Conservation (phyloP, 2,329 filamentous ascomycete genomes). For the Hymenoscyphus salicellus region DNA sequence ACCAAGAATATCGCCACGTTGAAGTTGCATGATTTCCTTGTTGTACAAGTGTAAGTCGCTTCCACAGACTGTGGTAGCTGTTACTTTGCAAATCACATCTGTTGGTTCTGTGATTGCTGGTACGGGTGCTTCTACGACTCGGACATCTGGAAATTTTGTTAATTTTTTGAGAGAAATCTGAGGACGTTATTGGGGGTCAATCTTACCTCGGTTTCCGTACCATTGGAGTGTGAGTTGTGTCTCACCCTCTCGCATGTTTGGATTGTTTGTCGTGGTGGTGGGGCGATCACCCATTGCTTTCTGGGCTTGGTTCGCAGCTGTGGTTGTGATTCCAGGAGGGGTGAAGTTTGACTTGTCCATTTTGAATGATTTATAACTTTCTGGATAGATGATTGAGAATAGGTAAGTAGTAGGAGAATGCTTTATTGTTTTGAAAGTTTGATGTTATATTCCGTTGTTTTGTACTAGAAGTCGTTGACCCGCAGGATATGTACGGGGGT, state of each 20-base stretch:
- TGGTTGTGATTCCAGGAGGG: conserved; percentile 20
- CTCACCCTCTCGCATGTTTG: conserved; percentile 10
- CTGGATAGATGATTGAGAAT: too few species aligned
- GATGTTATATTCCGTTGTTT: not conserved
- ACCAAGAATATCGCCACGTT: conserved; percentile 54
- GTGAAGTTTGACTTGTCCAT: conserved; percentile 13
- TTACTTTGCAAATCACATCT: conserved; percentile 35
- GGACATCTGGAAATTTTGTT: conserved; percentile 13
- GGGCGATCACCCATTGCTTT: conserved; percentile 20
- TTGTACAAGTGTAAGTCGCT: conserved; percentile 36
- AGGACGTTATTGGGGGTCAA: too few species aligned
- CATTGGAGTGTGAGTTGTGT: conserved; percentile 20
- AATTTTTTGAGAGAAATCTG: not conserved
- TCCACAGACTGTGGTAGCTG: conserved; percentile 36
- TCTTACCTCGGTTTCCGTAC: conserved; percentile 19
- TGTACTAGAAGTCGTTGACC: not conserved
- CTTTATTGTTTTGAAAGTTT: too few species aligned
- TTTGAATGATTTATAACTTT: not conserved
- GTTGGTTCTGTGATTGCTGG: conserved; percentile 31
- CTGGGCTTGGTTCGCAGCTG: conserved; percentile 19
- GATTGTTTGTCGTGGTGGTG: conserved; percentile 16
- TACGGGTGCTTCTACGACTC: conserved; percentile 27
- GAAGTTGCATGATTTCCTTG: conserved; percentile 42
- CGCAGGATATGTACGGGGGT: not conserved
- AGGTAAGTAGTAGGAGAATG: too few species aligned